A percentile compares a stretch with the other conserved stretches of the same genome.
These are phyloP conservation scores for Candida morakotiae DNA, from an alignment of 805 yeast genomes.

Conservation along the genomic window DNA sequence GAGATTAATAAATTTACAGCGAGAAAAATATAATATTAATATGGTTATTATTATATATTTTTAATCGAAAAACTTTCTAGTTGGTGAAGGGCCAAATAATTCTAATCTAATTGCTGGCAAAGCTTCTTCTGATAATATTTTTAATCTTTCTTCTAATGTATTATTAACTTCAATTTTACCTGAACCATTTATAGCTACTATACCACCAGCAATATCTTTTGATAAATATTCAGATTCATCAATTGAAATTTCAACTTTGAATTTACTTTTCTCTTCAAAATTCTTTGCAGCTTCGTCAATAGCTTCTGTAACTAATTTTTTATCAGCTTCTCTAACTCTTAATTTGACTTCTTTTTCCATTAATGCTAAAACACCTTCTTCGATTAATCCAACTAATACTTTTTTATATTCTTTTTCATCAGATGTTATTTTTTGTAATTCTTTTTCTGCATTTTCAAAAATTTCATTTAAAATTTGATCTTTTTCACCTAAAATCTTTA, in stretches of 20 bases:
- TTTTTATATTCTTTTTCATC: slow-evolving; percentile 60
- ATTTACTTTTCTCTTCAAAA: slow-evolving; percentile 61
- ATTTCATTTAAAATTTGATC: slow-evolving; percentile 71
- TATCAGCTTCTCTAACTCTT: slow-evolving; percentile 65
- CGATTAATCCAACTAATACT: slow-evolving; percentile 71
- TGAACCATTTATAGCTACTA: slow-evolving; percentile 58
- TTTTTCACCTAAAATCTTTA: slow-evolving; percentile 81
- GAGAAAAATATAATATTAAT: neutral
- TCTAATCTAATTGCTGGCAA: slow-evolving; percentile 91
- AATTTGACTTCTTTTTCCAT: slow-evolving; percentile 68
- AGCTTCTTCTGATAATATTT: slow-evolving; percentile 74
- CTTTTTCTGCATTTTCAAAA: slow-evolving; percentile 62
- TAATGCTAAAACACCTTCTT: slow-evolving; percentile 67
- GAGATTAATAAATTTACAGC: no score
- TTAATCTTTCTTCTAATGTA: slow-evolving; percentile 91
- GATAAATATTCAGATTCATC: slow-evolving; percentile 56
- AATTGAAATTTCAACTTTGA: slow-evolving; percentile 50
- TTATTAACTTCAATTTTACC: slow-evolving; percentile 89
- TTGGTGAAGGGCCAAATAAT: slow-evolving; percentile 76
- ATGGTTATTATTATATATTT: slow-evolving; percentile 1
- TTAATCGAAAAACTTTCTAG: slow-evolving; percentile 90
- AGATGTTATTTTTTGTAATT: slow-evolving; percentile 55
- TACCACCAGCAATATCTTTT: slow-evolving; percentile 80
- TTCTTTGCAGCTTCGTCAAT: slow-evolving; percentile 55
- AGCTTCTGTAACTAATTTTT: slow-evolving; percentile 56